Conservation (phyloP, 768 basidiomycete species). For the Mycena capillaripes region DNA sequence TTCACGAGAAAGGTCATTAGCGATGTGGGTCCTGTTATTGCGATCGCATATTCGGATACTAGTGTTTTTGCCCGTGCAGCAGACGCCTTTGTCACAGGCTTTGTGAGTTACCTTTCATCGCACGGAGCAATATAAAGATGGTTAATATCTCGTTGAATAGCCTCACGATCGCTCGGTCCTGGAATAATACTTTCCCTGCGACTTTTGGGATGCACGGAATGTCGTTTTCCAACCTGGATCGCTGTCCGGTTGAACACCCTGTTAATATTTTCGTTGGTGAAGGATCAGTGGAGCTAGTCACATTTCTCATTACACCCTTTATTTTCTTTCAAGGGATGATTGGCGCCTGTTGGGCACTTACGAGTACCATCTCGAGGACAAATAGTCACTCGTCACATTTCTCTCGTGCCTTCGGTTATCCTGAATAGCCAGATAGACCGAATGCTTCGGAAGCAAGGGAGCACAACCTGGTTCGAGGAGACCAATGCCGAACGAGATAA, state of each 20-base stretch:
- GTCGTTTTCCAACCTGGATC: slow-evolving; percentile 21
- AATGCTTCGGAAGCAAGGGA: slow-evolving; percentile 11
- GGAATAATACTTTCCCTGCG: slow-evolving; percentile 34
- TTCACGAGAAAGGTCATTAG: slow-evolving; percentile 35
- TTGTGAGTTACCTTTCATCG: not conserved
- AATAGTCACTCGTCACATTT: slow-evolving; percentile 29
- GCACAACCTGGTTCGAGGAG: slow-evolving; percentile 8
- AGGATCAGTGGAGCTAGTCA: slow-evolving; percentile 6
- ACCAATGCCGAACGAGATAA: not conserved
- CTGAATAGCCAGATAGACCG: slow-evolving; percentile 29
- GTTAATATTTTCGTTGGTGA: slow-evolving; percentile 34
- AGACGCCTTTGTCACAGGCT: slow-evolving; percentile 22
- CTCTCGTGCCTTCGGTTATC: slow-evolving; percentile 18
- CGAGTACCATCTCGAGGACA: slow-evolving; percentile 29
- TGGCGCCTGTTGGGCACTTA: slow-evolving; percentile 33
- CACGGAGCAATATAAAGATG: too few relatives aligned
- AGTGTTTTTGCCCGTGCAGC: too few relatives aligned
- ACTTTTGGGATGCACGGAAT: slow-evolving; percentile 33
- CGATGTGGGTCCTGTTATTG: slow-evolving; percentile 9
- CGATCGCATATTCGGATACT: not conserved
- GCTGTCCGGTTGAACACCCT: not conserved
- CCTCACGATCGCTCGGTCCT: slow-evolving; percentile 26
- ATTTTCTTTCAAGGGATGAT: slow-evolving; percentile 20
- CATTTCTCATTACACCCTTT: not conserved
- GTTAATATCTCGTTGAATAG: not conserved